Evolutionary conservation across 192 early-diverging fungal species (phyloP), one percentile per base, ranked within the genome.

Genomic region (Anaeromyces robustus): DNA sequence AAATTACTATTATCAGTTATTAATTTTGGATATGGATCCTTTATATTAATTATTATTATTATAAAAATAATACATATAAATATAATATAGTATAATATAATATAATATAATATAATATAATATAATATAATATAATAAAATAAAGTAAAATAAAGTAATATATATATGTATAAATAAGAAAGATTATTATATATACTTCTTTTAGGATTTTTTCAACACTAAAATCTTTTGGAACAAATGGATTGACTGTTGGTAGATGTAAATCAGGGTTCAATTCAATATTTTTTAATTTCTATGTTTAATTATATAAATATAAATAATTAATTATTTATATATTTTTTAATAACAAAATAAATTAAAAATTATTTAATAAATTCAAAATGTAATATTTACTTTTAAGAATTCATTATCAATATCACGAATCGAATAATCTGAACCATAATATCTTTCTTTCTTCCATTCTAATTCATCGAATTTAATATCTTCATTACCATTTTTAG

Each of bases 221-320:
- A 83, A 99, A 92, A 84, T 94, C 90, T 41, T 92, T 89, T 3
- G 96, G 96, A 77, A 98, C 92, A 82, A 97, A 97, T 59, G 86
- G 89, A 86, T 97, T 97, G 30, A 88, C 88, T n/a, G 59, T 81
- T 12, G 94, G 94, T 39, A 96, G 82, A 82, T 91, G 86, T 29
- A 96, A 81, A 2, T 88, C 89, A 29, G 92, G 81, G 80, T 91
- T 88, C 77, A 80, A 81, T 29, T 81, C 79, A 14, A 89, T 41
- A 78, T 86, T 82, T 41, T 81, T 37, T 41, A 92, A 83, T 77
- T 79, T 81, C 88, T 91, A 82, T 81, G 29, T n/a, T 32, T 19
- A 83, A 26, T 11, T 22, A 16, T 1, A 86, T 79, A 0, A 78
- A 77, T n/a, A n/a, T n/a, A n/a, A n/a, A n/a, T n/a, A n/a, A n/a